Evolutionary conservation across 495 filamentous ascomycete species (phyloP), one percentile per base, ranked within the genome.

Genomic region (Lineolata rhizophorae): DNA sequence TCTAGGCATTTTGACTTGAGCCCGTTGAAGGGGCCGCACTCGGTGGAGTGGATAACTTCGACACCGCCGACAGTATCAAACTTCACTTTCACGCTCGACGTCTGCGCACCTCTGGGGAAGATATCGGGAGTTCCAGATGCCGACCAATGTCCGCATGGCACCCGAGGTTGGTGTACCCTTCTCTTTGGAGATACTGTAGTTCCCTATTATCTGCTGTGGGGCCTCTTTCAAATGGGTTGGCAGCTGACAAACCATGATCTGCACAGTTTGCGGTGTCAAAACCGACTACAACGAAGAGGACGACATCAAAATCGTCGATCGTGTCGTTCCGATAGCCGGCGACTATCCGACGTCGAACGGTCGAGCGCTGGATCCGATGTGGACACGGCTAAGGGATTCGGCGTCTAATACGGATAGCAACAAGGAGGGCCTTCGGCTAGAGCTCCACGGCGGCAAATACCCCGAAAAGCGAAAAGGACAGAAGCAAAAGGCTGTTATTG

Each of bases 181-280:
- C n/a, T n/a, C n/a, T n/a, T n/a, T n/a, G n/a, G n/a, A n/a, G n/a
- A n/a, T n/a, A n/a, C n/a, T n/a, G n/a, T n/a, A n/a, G n/a, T n/a
- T n/a, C n/a, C n/a, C n/a, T n/a, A n/a, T n/a, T n/a, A n/a, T n/a
- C n/a, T n/a, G n/a, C n/a, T n/a, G n/a, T n/a, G n/a, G n/a, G n/a
- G n/a, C n/a, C n/a, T n/a, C n/a, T n/a, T n/a, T n/a, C n/a, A n/a
- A 25, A 25, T n/a, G 22, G n/a, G n/a, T 6, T 25, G n/a, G 6
- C 22, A 6, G 22, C 6, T 25, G 22, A n/a, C 22, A 6, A 25
- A 6, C 22, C 6, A 6, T 25, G 22, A 25, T 25, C n/a, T n/a
- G 6, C 6, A 22, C 31, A 83, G 81, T 85, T n/a, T 94, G 85
- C 54, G 83, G 61, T 12, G 77, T 91, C 46, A 55, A 70, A 32